phyloP scores from a whole-genome alignment of 306 rosid genomes.

The Fragaria vesca region DNA sequence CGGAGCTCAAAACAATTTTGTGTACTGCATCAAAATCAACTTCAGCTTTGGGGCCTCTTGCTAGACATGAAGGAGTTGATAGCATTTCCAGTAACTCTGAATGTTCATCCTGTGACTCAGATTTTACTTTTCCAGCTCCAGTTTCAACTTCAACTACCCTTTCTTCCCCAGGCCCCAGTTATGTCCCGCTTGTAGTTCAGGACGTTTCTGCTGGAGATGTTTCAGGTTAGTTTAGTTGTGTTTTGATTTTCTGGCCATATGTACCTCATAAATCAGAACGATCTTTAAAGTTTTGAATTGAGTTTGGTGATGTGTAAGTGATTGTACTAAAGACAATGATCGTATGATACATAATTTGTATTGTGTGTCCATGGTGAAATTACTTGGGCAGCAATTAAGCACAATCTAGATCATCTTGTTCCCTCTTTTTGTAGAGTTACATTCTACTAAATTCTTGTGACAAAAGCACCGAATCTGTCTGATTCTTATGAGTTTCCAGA shows the following conservation, averaged over 20 bases:
- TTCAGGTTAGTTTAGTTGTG: constrained; percentile 57
- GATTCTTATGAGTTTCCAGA: background rate
- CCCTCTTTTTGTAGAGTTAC: background rate
- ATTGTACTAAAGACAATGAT: constrained; percentile 12
- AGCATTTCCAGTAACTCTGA: constrained; percentile 80
- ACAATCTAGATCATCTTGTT: constrained; percentile 9
- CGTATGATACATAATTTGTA: constrained; percentile 4
- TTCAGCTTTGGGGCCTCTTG: constrained; percentile 58
- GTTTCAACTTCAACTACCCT: constrained; percentile 34
- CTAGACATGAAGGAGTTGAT: constrained; percentile 42
- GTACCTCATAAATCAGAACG: constrained; percentile 6
- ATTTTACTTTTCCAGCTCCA: constrained; percentile 68
- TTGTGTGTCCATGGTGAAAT: background rate
- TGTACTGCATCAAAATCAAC: constrained; percentile 64
- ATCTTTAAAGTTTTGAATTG: background rate
- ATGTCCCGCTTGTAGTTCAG: constrained; percentile 57
- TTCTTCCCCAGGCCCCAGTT: constrained; percentile 37
- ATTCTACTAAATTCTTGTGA: background rate
- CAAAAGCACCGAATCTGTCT: background rate
- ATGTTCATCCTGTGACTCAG: constrained; percentile 71
- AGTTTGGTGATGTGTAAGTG: constrained; percentile 1
- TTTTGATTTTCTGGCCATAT: constrained; percentile 5
- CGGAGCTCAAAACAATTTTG: constrained; percentile 69
- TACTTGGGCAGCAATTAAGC: background rate
- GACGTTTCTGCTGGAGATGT: constrained; percentile 67